These are phyloP conservation scores for Irpex sp. DNA, from an alignment of 1,284 basidiomycete species.

Conservation along the genomic window DNA sequence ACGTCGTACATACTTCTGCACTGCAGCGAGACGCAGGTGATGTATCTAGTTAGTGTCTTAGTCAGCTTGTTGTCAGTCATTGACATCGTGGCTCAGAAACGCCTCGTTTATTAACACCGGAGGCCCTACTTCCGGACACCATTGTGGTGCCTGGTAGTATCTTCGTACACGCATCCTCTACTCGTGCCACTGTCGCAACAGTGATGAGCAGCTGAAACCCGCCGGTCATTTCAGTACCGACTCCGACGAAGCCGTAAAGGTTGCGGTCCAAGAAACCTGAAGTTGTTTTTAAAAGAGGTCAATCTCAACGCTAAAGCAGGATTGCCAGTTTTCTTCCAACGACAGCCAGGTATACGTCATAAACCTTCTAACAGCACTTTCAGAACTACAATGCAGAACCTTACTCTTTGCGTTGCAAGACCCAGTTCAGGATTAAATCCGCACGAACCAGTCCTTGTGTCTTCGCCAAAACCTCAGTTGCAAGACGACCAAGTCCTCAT, in stretches of 20 bases:
- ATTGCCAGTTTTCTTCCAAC: too few species aligned
- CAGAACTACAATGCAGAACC: slow-evolving; percentile 7
- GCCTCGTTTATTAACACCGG: neutral
- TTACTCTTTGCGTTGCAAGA: slow-evolving; percentile 14
- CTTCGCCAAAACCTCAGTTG: slow-evolving; percentile 27
- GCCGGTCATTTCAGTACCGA: too few species aligned
- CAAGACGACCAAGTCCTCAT: slow-evolving; percentile 51
- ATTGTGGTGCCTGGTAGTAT: too few species aligned
- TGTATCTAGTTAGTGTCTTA: too few species aligned
- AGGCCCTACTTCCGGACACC: too few species aligned
- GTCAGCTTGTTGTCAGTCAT: neutral
- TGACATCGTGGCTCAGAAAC: neutral
- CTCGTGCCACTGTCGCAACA: neutral
- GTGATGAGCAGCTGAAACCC: neutral
- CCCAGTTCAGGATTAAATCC: slow-evolving; percentile 12
- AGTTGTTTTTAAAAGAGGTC: too few species aligned
- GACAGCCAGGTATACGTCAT: too few species aligned
- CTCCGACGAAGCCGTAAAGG: too few species aligned
- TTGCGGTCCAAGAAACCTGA: too few species aligned
- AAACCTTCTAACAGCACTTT: neutral
- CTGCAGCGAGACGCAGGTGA: too few species aligned
- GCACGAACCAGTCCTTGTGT: slow-evolving; percentile 14
- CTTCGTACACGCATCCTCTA: neutral
- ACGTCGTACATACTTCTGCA: too few species aligned
- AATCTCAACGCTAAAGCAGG: too few species aligned